Evolutionary conservation across 495 filamentous ascomycete genomes (phyloP), one percentile per base, ranked within the genome.

Genomic region (Evernia prunastri): DNA sequence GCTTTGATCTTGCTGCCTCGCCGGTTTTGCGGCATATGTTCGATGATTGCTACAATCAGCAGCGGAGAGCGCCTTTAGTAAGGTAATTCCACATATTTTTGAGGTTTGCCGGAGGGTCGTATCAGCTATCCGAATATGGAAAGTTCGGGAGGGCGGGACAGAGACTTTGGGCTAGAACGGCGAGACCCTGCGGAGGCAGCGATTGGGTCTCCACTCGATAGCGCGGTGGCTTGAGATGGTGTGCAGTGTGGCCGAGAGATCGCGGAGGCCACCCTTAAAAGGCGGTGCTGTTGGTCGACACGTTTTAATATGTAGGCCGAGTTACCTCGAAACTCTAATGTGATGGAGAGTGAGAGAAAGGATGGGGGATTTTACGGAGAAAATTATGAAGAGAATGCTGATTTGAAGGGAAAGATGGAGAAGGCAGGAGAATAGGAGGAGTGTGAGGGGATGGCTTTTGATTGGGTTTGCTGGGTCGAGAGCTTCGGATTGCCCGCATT

Each of bases 171-270:
- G 15, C 51, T 31, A 33, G 5, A 20, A 20, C 13, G 61, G 31
- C 23, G 39, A 63, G 20, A 35, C 11, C 31, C 39, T 33, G 33
- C 25, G 9, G 60, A 56, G 27, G 25, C 37, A 25, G 61, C 51
- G 51, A 54, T 54, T 31, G 61, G 51, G 57, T 15, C 39, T 57
- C 61, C 37, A 59, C 58, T 18, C 35, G 31, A 25, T 33, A 63
- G 43, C 51, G 51, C n/a, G 39, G 53, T 63, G 61, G 61, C 61
- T 63, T 63, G 13, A n/a, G 39, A 63, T 63, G 61, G 61, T 53
- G 53, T 63, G 53, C 61, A 47, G 45, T 35, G 6, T 42, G 61
- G 47, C 61, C 61, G 61, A 63, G 15, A 13, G 20, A 56, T 53
- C 25, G 61, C 61, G 61, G 33, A 63, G 39, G 13, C 27, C 23